Evolutionary conservation across 139 green algal genomes (phyloP).

Genomic region (Haematococcus lacustris): DNA sequence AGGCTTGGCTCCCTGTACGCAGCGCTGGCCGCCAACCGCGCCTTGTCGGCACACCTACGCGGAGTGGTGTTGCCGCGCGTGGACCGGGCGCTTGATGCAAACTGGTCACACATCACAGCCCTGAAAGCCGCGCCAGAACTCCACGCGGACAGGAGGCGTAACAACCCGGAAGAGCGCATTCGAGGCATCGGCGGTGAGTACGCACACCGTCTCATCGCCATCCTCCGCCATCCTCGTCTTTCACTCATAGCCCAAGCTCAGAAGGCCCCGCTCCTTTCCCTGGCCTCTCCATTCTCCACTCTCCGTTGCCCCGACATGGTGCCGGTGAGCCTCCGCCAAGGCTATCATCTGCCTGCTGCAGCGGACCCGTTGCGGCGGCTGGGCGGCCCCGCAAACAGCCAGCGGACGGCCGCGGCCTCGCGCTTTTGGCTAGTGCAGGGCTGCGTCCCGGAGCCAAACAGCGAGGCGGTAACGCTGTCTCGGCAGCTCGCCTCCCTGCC

Average conservation of each 20-base stretch:
- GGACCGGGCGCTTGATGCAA: neutral
- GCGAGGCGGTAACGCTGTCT: neutral
- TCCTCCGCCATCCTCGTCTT: neutral
- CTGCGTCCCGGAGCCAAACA: neutral
- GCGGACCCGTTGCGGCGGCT: neutral
- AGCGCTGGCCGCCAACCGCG: conserved; percentile 23
- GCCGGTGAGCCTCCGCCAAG: neutral
- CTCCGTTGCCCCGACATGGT: neutral
- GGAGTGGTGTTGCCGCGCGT: neutral
- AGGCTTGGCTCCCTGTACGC: conserved; percentile 15
- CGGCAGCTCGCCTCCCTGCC: neutral
- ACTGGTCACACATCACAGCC: neutral
- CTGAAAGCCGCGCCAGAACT: neutral
- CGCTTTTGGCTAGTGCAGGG: neutral
- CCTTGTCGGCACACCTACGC: neutral
- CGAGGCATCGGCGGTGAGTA: neutral
- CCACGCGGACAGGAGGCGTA: no score
- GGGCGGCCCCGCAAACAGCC: neutral
- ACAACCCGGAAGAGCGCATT: neutral
- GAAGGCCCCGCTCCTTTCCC: neutral
- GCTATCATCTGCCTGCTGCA: neutral
- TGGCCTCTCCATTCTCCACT: neutral
- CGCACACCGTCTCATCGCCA: neutral
- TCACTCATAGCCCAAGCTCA: neutral
- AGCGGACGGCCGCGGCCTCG: neutral